Evolutionary conservation across 345 rosid genomes (phyloP), one percentile per base, ranked within the genome.

Genomic region (Salix purpurea): DNA sequence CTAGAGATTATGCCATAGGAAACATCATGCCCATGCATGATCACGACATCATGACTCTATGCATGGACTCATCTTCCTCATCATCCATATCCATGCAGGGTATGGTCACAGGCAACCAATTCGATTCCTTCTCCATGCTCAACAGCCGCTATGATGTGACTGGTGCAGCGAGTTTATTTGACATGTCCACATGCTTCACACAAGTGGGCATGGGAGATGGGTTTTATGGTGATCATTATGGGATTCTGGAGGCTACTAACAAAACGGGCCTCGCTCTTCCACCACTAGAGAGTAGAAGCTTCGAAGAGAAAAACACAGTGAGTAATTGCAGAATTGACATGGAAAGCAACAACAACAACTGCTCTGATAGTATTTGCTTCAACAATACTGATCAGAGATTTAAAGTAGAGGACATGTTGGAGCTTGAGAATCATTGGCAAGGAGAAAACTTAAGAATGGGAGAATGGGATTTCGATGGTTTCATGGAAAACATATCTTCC

Each of bases 401-500:
- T 72, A 84, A 82, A 74, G 91, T 84, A 67, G 91, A 87, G 67
- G 88, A 85, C 75, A 82, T 89, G 75, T 61, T 86, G 80, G 91
- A 83, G 13, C 66, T 84, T 65, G 97, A 88, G 76, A 86, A 89
- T 84, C 80, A 86, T 42, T 91, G 87, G 88, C 87, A 86, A 75
- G 89, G 84, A 81, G 92, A 90, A 83, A 88, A 87, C 91, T 88
- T 89, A 62, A 84, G 88, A 84, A 83, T 86, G 67, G 98, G 93
- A 84, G 98, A 92, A 73, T 94, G 98, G 97, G 98, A 90, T 81
- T 85, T 92, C 21, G 97, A 94, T 77, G 91, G 90, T 77, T 87
- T 94, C 71, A 88, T 92, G 80, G 91, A 87, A 71, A 88, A 91
- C 65, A 82, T 86, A 66, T 84, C 92, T 46, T 86, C 94, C 77